Evolutionary conservation across 2,329 filamentous ascomycete genomes (phyloP).

Genomic region (Xylariaceae sp.): DNA sequence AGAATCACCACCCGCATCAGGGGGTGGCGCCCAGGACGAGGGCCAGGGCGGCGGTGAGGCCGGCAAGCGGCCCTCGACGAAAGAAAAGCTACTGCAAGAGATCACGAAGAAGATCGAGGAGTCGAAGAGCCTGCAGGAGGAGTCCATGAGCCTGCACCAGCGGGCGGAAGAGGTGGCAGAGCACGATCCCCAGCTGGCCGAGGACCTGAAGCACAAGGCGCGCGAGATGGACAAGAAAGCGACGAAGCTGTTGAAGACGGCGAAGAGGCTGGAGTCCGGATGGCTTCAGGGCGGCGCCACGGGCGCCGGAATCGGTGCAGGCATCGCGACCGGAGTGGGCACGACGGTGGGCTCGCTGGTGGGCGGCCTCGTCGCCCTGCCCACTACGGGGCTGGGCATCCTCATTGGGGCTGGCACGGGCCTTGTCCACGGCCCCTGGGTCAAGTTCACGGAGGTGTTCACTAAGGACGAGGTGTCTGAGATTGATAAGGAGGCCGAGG

Average conservation of each 20-base stretch:
- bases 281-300: slow-evolving; percentile 42
- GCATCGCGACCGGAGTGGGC: slow-evolving; percentile 41
- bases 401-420: slow-evolving; percentile 41
- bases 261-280: slow-evolving; percentile 40
- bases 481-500: slow-evolving; percentile 38
- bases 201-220: slow-evolving; percentile 38
- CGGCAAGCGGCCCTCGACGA: slow-evolving; percentile 33
- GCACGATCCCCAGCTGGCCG: slow-evolving; percentile 34
- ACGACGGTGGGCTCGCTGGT: slow-evolving; percentile 40
- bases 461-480: slow-evolving; percentile 39
- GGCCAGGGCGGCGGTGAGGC: slow-evolving; percentile 18
- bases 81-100: slow-evolving; percentile 41
- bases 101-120: slow-evolving; percentile 40
- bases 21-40: slow-evolving; percentile 1
- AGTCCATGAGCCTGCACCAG: slow-evolving; percentile 37
- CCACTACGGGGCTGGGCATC: slow-evolving; percentile 41
- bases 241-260: slow-evolving; percentile 39
- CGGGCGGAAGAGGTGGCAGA: slow-evolving; percentile 36
- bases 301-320: slow-evolving; percentile 43
- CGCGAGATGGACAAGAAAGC: slow-evolving; percentile 40
- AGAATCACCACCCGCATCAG: slow-evolving; percentile 1
- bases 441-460: slow-evolving; percentile 41
- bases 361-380: slow-evolving; percentile 40
- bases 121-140: slow-evolving; percentile 38
- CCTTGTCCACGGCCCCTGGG: slow-evolving; percentile 43